Conservation (phyloP, 495 filamentous ascomycete genomes). For the Aspergillus ostianus region DNA sequence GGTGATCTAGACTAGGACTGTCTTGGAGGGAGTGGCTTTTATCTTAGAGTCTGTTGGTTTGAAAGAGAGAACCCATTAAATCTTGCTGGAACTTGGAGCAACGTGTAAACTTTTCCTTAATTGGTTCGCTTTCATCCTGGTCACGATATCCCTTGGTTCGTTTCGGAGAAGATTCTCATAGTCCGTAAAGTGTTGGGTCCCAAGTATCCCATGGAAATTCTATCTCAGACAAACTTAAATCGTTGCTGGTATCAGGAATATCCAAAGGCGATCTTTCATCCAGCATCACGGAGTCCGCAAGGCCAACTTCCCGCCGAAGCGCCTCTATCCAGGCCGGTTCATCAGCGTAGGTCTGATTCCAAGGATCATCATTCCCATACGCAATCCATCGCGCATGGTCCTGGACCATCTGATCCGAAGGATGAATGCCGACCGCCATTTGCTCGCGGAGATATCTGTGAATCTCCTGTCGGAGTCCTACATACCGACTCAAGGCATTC, state of each 20-base stretch:
- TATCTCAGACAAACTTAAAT: neutral
- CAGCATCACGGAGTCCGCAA: neutral
- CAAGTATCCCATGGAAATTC: neutral
- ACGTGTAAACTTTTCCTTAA: neutral
- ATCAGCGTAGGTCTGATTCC: conserved; percentile 62
- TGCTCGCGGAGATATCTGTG: conserved; percentile 10
- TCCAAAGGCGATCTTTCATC: neutral
- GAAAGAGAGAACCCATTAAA: too few species aligned
- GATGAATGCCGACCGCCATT: conserved; percentile 1
- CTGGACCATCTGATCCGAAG: conserved; percentile 19
- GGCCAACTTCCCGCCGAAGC: conserved; percentile 40
- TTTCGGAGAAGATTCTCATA: neutral
- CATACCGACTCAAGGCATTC: conserved; percentile 7
- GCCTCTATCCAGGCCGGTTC: conserved; percentile 54
- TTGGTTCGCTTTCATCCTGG: neutral
- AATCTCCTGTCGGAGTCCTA: conserved; percentile 1
- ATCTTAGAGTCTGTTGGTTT: too few species aligned
- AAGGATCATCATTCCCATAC: conserved; percentile 57
- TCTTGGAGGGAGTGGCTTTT: too few species aligned
- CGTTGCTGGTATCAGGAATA: neutral
- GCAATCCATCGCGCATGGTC: conserved; percentile 53
- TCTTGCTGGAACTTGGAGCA: too few species aligned
- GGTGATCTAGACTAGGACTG: too few species aligned
- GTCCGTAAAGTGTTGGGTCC: neutral
- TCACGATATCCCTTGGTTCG: neutral